These are phyloP conservation scores for Piper betle DNA, from an alignment of 164 flowering plant genomes.

Conservation along the genomic window DNA sequence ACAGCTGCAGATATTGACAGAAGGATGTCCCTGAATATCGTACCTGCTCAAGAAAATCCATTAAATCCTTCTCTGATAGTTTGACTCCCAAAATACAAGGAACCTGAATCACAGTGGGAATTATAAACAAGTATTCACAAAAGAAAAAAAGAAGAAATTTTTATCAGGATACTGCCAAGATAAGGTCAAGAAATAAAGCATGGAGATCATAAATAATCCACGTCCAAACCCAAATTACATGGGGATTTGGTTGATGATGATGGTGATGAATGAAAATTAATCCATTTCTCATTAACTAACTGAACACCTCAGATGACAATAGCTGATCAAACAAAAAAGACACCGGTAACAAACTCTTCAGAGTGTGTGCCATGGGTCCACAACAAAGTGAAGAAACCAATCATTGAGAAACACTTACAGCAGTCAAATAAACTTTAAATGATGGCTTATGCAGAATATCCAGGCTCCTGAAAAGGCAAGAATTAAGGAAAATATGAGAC, in stretches of 20 bases:
- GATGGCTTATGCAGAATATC: slow-evolving; percentile 42
- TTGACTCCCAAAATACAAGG: slow-evolving; percentile 90
- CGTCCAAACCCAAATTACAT: too few species aligned
- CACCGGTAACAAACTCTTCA: not conserved
- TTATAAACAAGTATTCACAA: not conserved
- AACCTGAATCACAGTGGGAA: slow-evolving; percentile 31
- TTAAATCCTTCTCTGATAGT: slow-evolving; percentile 66
- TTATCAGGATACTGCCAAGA: too few species aligned
- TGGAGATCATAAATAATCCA: too few species aligned
- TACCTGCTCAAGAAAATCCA: slow-evolving; percentile 94
- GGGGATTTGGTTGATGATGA: too few species aligned
- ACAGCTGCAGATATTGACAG: not conserved
- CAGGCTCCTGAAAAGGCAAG: slow-evolving; percentile 46
- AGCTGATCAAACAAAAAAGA: not conserved
- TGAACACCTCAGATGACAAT: too few species aligned
- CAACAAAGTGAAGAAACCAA: not conserved
- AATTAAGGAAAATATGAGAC: not conserved
- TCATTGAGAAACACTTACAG: slow-evolving; percentile 30
- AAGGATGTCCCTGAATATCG: not conserved
- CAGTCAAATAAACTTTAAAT: slow-evolving; percentile 41
- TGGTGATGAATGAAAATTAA: too few species aligned
- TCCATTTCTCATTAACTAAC: too few species aligned
- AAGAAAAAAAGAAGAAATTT: too few species aligned
- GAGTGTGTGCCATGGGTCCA: not conserved
- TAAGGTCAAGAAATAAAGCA: too few species aligned